Evolutionary conservation across 176 grass and related monocot species (phyloP), one percentile per base, ranked within the genome.

Genomic region (Carex scoparia): DNA sequence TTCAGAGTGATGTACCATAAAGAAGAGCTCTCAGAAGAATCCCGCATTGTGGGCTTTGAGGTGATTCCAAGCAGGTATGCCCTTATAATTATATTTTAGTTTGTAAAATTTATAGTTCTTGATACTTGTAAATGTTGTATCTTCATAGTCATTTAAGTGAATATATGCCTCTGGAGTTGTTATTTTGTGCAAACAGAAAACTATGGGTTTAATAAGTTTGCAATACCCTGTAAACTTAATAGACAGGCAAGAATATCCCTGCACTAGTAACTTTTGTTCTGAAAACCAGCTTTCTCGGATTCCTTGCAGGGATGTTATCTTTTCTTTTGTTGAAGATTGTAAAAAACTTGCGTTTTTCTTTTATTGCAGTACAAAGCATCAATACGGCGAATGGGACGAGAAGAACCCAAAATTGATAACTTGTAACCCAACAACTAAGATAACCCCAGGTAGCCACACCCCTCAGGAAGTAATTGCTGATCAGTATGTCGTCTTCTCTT

Each of bases 1-100:
- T 89, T 89, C 79, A 89, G 35, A 84, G 88, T 89, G 23, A 89
- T 86, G 88, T 89, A 89, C 79, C 88, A 89, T 78, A 82, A 89
- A 78, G 88, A 89, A 28, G 65, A 46, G 56, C 56, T 66, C 10
- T 66, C 69, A 67, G 88, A 89, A 61, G 84, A 86, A 61, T 69
- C 88, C 38, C 88, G 88, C 37, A 89, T 89, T 86, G 88, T 89
- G 53, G 88, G 88, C 23, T 89, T 89, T 83, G 84, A 89, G 68
- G 88, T 89, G 32, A 84, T 79, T 86, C 88, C 88, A 82, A 89
- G 79, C 84, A 89, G 88, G 88, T 89, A 48, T 76, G 15, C 12
- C 40, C 48, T 79, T 54, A 9, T 56, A 30, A 57, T 75, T 48
- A 23, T 66, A 53, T 51, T 76, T 81, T 81, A 33, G 59, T 68